Conservation (phyloP, 169 alveolate species). For the Cystoisospora suis region DNA sequence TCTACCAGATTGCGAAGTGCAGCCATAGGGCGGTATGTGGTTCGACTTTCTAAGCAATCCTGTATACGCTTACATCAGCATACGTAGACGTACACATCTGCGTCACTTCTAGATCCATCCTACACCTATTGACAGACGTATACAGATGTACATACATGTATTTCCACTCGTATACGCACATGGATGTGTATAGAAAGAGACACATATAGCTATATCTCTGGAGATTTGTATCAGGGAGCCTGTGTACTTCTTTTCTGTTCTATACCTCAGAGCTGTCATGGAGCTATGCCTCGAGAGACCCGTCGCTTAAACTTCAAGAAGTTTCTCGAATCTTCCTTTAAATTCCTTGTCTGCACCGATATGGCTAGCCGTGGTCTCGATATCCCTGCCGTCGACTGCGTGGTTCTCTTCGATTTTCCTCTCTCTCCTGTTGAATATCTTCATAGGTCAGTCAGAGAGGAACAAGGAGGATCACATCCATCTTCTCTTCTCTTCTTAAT, state of each 20-base stretch:
- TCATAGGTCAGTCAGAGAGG: slow-evolving; percentile 70
- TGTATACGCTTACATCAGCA: background rate
- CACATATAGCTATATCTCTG: background rate
- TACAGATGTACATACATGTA: background rate
- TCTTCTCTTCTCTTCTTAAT: background rate
- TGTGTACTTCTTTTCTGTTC: background rate
- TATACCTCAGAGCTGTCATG: background rate
- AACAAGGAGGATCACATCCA: background rate
- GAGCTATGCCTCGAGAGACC: background rate
- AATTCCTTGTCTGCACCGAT: slow-evolving; percentile 92
- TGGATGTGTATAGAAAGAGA: background rate
- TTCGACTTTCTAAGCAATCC: background rate
- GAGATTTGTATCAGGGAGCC: background rate
- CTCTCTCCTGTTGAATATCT: slow-evolving; percentile 88
- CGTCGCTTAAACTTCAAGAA: background rate
- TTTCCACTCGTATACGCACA: background rate
- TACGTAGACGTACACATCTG: background rate
- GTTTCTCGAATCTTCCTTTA: background rate
- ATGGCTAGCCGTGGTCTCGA: slow-evolving; percentile 97
- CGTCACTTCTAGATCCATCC: background rate
- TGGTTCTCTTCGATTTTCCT: slow-evolving; percentile 95
- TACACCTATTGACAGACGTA: background rate
- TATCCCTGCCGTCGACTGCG: slow-evolving; percentile 92
- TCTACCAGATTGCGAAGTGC: too few species aligned
- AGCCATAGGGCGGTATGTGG: too few species aligned